Evolutionary conservation across 1,139 yeast species (phyloP).

Genomic region (Hyphopichia wangnamkhiaoensis): DNA sequence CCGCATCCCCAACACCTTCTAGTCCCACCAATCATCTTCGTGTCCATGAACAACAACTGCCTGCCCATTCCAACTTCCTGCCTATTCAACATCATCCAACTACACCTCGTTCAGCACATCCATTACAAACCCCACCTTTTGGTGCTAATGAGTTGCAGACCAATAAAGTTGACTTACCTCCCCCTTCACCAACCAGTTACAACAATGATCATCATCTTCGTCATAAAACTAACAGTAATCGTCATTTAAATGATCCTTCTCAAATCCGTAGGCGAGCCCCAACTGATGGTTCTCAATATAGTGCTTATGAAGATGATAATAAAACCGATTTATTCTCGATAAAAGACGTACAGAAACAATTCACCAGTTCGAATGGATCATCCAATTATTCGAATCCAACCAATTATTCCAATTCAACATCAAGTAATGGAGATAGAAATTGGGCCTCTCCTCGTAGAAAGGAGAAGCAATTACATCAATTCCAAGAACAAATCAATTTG

Average conservation of each 20-base stretch:
- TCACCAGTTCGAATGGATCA: slow-evolving; percentile 30
- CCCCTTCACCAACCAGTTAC: neutral
- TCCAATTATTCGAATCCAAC: slow-evolving; percentile 54
- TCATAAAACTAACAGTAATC: slow-evolving; percentile 1
- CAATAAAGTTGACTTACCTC: slow-evolving; percentile 3
- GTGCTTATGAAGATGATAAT: slow-evolving; percentile 29
- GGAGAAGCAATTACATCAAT: slow-evolving; percentile 34
- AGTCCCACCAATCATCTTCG: neutral
- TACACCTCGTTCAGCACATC: neutral
- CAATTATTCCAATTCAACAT: slow-evolving; percentile 36
- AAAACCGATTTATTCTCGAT: slow-evolving; percentile 36
- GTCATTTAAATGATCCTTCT: neutral
- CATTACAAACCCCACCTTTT: slow-evolving; percentile 4
- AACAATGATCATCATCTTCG: neutral
- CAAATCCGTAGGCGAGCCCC: slow-evolving; percentile 1
- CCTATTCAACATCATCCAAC: slow-evolving; percentile 1
- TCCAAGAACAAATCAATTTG: slow-evolving; percentile 44
- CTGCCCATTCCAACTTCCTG: neutral
- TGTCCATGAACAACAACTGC: neutral
- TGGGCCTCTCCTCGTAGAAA: slow-evolving; percentile 58
- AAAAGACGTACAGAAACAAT: slow-evolving; percentile 13
- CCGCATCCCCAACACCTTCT: neutral
- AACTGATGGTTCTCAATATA: slow-evolving; percentile 15
- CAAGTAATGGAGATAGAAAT: slow-evolving; percentile 31
- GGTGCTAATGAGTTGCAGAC: slow-evolving; percentile 1